Percentiles rank a stretch among this genome's conserved stretches.
Conservation (phyloP, 2,329 filamentous ascomycete species). For the Stagonosporopsis tanaceti region DNA sequence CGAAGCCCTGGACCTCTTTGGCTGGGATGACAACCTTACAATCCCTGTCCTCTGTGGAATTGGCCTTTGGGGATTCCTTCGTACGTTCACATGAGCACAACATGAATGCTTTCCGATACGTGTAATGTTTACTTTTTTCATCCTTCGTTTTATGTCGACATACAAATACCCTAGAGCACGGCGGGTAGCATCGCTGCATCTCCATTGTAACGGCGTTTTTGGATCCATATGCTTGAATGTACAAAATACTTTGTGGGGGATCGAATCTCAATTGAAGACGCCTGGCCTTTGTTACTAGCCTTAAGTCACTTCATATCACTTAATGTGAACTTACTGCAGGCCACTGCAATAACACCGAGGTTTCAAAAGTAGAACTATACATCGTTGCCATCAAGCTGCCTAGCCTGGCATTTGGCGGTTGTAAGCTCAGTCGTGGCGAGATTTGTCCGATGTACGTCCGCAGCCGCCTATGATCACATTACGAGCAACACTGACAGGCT, state of each 20-base stretch:
- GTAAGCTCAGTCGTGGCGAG: too few relatives aligned
- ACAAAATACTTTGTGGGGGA: not conserved
- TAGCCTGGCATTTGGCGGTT: too few relatives aligned
- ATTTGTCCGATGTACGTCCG: too few relatives aligned
- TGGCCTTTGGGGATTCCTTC: constrained; percentile 91
- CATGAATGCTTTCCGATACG: not conserved
- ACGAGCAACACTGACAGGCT: too few relatives aligned
- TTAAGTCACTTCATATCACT: not conserved
- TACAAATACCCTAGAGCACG: constrained; percentile 17
- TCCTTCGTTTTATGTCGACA: constrained; percentile 4
- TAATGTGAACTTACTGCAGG: not conserved
- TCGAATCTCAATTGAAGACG: not conserved
- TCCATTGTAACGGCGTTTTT: constrained; percentile 11
- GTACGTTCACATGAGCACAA: constrained; percentile 70
- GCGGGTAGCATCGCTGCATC: constrained; percentile 12
- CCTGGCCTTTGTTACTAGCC: too few relatives aligned
- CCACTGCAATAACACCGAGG: not conserved
- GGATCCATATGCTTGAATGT: constrained; percentile 1
- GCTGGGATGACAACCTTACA: constrained; percentile 96
- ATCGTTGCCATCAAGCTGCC: too few relatives aligned
- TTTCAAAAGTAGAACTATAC: too few relatives aligned
- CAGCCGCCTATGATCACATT: too few relatives aligned
- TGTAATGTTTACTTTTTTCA: constrained; percentile 4
- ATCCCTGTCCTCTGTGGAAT: constrained; percentile 91
- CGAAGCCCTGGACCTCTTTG: constrained; percentile 89